Percentiles rank a stretch among this genome's conserved stretches.
These are phyloP conservation scores for Rhizophagus clarus DNA, from an alignment of 192 early-diverging fungal genomes.

Conservation along the genomic window DNA sequence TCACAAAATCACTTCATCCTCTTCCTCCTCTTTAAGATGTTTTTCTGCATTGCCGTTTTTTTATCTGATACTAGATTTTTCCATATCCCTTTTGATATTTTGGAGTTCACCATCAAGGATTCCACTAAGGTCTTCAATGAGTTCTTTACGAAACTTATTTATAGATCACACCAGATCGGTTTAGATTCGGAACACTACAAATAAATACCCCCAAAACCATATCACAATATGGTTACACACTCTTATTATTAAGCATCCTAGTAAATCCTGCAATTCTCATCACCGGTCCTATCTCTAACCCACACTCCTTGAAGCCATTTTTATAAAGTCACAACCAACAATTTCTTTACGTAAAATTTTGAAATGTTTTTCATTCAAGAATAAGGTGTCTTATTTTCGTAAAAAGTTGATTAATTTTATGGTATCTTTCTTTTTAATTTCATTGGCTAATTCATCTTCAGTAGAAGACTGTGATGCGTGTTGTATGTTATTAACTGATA, in stretches of 20 bases:
- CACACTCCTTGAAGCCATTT: constrained; percentile 11
- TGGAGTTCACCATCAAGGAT: constrained; percentile 15
- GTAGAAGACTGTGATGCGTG: too few species aligned
- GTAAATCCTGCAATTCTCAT: neutral
- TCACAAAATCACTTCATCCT: constrained; percentile 1
- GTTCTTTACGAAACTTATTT: constrained; percentile 10
- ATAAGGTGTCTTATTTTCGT: constrained; percentile 1
- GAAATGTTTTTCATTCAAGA: constrained; percentile 21
- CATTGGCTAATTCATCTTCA: too few species aligned
- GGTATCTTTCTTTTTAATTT: neutral
- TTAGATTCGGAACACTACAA: constrained; percentile 17
- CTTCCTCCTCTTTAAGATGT: constrained; percentile 10
- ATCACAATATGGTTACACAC: constrained; percentile 20
- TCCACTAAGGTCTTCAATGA: constrained; percentile 18
- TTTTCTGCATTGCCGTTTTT: constrained; percentile 21
- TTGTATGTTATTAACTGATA: neutral
- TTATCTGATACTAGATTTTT: constrained; percentile 20
- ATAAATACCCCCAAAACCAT: constrained; percentile 22
- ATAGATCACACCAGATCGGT: too few species aligned
- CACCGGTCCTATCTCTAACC: constrained; percentile 1
- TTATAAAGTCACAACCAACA: constrained; percentile 23
- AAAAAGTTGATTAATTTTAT: constrained; percentile 13
- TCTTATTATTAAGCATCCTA: neutral
- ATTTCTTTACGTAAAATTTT: constrained; percentile 22
- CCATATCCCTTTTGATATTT: constrained; percentile 22